A percentile compares a stretch with the other conserved stretches of the same genome.
Conservation (phyloP, 2,329 filamentous ascomycete genomes). For the Nannizziopsis arthrosporioides region DNA sequence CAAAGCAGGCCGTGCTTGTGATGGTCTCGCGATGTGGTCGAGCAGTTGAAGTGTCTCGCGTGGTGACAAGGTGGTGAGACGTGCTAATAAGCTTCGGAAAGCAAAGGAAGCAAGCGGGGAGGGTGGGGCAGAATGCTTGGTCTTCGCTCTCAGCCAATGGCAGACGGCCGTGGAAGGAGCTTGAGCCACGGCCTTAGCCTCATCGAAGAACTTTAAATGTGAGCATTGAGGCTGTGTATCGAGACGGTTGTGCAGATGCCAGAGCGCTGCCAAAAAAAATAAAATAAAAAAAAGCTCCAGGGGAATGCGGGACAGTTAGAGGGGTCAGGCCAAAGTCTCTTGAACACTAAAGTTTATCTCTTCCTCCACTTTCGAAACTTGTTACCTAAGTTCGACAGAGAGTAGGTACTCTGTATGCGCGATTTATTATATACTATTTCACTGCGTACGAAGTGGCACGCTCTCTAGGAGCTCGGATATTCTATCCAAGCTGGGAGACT, state of each 20-base stretch:
- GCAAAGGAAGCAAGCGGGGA: not conserved
- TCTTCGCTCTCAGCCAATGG: not conserved
- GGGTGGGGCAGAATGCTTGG: not conserved
- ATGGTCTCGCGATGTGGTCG: not conserved
- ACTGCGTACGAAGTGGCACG: no score
- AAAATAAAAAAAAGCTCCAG: not conserved
- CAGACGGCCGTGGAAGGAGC: not conserved
- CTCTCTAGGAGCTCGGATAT: no score
- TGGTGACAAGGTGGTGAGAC: not conserved
- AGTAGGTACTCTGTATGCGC: no score
- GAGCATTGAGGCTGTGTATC: constrained; percentile 4
- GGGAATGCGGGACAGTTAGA: no score
- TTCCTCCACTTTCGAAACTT: no score
- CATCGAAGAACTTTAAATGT: not conserved
- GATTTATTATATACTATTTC: no score
- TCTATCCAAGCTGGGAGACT: no score
- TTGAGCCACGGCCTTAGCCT: not conserved
- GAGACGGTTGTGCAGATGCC: not conserved
- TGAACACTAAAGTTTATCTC: no score
- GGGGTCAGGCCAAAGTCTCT: no score
- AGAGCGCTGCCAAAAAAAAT: not conserved
- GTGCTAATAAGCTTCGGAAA: constrained; percentile 10
- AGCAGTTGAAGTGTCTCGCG: not conserved
- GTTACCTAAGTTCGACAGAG: no score
- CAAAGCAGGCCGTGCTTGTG: not conserved